Evolutionary conservation across 768 basidiomycete species (phyloP).

Genomic region (Tylopilus plumbeoviolaceoides): DNA sequence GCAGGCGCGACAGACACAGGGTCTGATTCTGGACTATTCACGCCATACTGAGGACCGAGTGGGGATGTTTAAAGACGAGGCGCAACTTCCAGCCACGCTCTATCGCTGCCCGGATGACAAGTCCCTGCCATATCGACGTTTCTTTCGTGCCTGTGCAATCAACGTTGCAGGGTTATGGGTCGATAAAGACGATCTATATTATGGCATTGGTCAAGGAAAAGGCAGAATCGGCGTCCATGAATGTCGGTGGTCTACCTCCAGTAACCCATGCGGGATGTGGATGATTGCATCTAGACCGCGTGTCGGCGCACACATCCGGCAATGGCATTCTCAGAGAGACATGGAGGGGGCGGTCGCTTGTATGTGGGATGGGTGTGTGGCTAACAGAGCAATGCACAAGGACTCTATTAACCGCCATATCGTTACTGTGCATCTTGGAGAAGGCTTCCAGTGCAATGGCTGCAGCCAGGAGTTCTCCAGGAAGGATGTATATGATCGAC

Average conservation of each 20-base stretch:
- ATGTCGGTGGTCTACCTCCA: conserved; percentile 5
- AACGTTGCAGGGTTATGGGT: neutral
- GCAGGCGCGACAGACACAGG: neutral
- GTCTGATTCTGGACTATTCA: neutral
- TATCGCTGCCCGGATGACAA: neutral
- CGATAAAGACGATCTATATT: conserved; percentile 5
- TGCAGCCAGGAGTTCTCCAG: conserved; percentile 1
- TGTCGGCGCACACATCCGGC: conserved; percentile 2
- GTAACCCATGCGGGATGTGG: conserved; percentile 8
- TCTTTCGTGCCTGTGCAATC: neutral
- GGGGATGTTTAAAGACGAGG: too few species aligned
- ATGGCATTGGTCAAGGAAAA: neutral
- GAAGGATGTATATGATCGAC: conserved; percentile 5
- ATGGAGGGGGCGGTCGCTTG: neutral
- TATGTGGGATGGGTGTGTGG: conserved; percentile 4
- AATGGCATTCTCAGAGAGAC: neutral
- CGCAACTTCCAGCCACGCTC: neutral
- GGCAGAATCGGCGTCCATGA: neutral
- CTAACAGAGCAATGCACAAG: neutral
- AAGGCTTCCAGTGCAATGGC: conserved; percentile 2
- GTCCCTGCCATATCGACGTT: neutral
- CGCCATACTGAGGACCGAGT: neutral
- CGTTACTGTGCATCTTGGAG: conserved; percentile 3
- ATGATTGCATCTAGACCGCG: conserved; percentile 1
- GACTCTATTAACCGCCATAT: conserved; percentile 5